These are phyloP conservation scores for Musa troglodytarum DNA, from an alignment of 176 grass and related monocot species.

Conservation along the genomic window DNA sequence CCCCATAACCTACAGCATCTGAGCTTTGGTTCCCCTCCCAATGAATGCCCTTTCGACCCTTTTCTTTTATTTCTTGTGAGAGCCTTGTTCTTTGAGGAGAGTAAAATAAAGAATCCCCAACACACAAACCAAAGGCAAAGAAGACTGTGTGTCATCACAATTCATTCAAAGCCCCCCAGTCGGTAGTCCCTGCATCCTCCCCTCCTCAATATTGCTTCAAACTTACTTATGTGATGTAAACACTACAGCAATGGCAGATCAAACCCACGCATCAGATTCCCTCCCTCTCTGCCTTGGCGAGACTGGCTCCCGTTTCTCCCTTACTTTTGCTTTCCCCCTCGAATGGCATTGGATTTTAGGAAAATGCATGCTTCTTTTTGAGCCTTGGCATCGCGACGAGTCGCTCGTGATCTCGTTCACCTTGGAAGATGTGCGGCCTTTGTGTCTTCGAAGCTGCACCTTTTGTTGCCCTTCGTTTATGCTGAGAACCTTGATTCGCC, in stretches of 20 bases:
- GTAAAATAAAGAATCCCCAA: conserved; percentile 42
- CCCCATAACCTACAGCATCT: conserved; percentile 1
- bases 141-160: conserved; percentile 26
- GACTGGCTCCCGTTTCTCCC: background rate
- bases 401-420: conserved; percentile 27
- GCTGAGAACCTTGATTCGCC: conserved; percentile 4
- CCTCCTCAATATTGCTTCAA: background rate
- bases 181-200: background rate
- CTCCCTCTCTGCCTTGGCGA: background rate
- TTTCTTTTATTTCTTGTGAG: background rate
- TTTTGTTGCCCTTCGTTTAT: conserved; percentile 45
- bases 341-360: no score
- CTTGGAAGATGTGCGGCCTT: conserved; percentile 44
- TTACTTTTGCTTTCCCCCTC: no score
- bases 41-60: conserved; percentile 6
- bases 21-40: conserved; percentile 25
- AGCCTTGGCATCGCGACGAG: conserved; percentile 29
- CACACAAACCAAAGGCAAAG: conserved; percentile 50
- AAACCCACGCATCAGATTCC: background rate
- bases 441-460: conserved; percentile 23
- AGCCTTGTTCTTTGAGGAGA: conserved; percentile 20
- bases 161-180: conserved; percentile 25
- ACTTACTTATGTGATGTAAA: conserved; percentile 19
- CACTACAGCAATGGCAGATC: conserved; percentile 17
- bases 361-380: background rate